Percentiles rank a stretch among this genome's conserved stretches.
Evolutionary conservation across 2,329 filamentous ascomycete genomes (phyloP).

Genomic region (Trichophyton rubrum): DNA sequence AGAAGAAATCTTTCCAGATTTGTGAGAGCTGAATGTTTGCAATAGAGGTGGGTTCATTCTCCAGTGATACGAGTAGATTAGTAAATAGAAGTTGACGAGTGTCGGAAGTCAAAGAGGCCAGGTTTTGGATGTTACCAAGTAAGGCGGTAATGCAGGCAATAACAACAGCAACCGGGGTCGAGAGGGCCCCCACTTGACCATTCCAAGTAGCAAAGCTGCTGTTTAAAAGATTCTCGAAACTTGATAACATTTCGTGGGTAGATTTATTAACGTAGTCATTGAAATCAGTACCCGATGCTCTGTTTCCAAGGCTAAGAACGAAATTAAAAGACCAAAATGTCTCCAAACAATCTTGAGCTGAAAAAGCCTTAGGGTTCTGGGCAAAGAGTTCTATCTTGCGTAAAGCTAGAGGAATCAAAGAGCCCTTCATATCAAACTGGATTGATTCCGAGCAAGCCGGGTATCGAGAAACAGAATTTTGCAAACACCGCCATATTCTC

Average conservation of each 20-base stretch:
- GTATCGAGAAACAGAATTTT: slow-evolving; percentile 23
- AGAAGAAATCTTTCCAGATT: slow-evolving; percentile 28
- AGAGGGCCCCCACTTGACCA: slow-evolving; percentile 26
- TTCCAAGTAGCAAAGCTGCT: slow-evolving; percentile 25
- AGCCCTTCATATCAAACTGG: slow-evolving; percentile 15
- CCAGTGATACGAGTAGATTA: slow-evolving; percentile 18
- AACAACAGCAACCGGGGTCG: slow-evolving; percentile 17
- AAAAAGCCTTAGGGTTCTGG: slow-evolving; percentile 15
- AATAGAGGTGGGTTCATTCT: background rate
- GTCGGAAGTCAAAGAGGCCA: slow-evolving; percentile 21
- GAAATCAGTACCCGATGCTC: slow-evolving; percentile 13
- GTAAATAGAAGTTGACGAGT: slow-evolving; percentile 23
- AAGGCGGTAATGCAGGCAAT: slow-evolving; percentile 26
- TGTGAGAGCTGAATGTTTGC: slow-evolving; percentile 20
- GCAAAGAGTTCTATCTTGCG: slow-evolving; percentile 22
- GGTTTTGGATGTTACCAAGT: slow-evolving; percentile 21
- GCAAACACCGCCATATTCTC: slow-evolving; percentile 30
- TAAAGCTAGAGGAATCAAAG: slow-evolving; percentile 20
- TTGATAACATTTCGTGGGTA: background rate
- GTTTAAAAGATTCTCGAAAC: slow-evolving; percentile 16
- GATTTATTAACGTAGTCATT: slow-evolving; percentile 19
- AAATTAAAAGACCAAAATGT: slow-evolving; percentile 29
- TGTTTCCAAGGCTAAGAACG: slow-evolving; percentile 18
- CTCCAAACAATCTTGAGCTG: slow-evolving; percentile 20
- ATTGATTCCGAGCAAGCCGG: slow-evolving; percentile 15